A percentile compares a stretch with the other conserved stretches of the same genome.
phyloP scores from a whole-genome alignment of 108 stramenopile genomes.

The Bacterosira constricta region DNA sequence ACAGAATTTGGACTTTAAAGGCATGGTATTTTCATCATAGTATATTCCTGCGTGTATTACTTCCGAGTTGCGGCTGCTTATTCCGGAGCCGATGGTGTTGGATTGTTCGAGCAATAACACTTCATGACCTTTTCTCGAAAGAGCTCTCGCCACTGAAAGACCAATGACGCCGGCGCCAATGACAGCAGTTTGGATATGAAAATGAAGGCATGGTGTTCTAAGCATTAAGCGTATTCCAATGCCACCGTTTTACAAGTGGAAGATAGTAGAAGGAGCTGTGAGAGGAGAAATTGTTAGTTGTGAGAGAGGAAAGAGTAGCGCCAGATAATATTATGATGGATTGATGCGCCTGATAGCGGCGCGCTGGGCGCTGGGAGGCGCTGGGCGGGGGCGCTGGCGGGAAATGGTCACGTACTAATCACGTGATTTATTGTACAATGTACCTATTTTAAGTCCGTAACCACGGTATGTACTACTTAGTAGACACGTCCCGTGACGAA shows the following conservation, averaged over 20 bases:
- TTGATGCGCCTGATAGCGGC: too few relatives aligned
- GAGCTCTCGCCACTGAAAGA: constrained; percentile 65
- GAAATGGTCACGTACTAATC: too few relatives aligned
- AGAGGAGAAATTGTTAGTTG: too few relatives aligned
- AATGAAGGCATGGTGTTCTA: constrained; percentile 9
- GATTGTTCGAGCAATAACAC: constrained; percentile 75
- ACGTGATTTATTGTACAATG: too few relatives aligned
- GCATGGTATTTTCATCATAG: constrained; percentile 52
- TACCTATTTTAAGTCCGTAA: too few relatives aligned
- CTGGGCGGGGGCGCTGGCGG: too few relatives aligned
- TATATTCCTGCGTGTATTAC: constrained; percentile 92
- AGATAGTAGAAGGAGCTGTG: too few relatives aligned
- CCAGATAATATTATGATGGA: too few relatives aligned
- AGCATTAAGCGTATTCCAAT: not conserved
- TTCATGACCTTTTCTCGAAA: constrained; percentile 67
- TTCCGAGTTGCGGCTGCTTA: constrained; percentile 82
- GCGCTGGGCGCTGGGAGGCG: too few relatives aligned
- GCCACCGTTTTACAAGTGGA: not conserved
- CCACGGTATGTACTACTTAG: too few relatives aligned
- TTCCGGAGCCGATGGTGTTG: constrained; percentile 55
- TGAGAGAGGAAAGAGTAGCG: too few relatives aligned
- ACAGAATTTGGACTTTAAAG: constrained; percentile 78
- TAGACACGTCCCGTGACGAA: too few relatives aligned
- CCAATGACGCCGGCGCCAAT: constrained; percentile 89
- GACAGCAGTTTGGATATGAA: constrained; percentile 69